Evolutionary conservation across 108 stramenopile genomes (phyloP), one percentile per base, ranked within the genome.

Genomic region (Skeletonema costatum): DNA sequence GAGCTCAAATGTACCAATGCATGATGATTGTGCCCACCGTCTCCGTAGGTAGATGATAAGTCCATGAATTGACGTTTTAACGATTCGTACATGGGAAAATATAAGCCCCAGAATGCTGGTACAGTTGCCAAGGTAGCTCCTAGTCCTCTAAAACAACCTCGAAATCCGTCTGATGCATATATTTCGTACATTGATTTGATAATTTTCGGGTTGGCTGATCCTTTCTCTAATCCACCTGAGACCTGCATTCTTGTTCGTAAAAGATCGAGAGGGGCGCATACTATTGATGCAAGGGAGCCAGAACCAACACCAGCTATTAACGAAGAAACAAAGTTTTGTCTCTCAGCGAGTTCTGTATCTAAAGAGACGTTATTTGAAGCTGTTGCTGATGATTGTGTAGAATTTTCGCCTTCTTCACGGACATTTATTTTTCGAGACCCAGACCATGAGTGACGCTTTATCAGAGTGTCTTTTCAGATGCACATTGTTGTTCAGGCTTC

Each of bases 221-320:
- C 64, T 5, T 69, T 62, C 32, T 69, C 11, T n/a, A 93, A 59
- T 60, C 88, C 89, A 12, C 94, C 94, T 68, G 81, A 85, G 5
- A 95, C 92, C 80, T 96, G 95, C 89, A 95, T 78, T 5, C 94
- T 83, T 16, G 94, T 96, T 63, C 93, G 82, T 17, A 95, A 75
- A 42, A 97, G 72, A 81, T 97, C 97, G 25, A 97, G 81, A 3
- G 97, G 97, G 30, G 95, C 95, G 74, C 97, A 97, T 60, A 92
- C 86, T 5, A 95, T 76, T 70, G 82, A 83, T 30, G 92, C 84
- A 19, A 95, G 60, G 17, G 88, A 78, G 10, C 95, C 95, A 61
- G 90, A 91, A 41, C 95, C 95, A 4, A 89, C 90, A 58, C 92
- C 95, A 5, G 95, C 95, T 51, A 90, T 65, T 25, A 96, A 73